Evolutionary conservation across 805 yeast species (phyloP).

Genomic region (Priceomyces fermenticarens): DNA sequence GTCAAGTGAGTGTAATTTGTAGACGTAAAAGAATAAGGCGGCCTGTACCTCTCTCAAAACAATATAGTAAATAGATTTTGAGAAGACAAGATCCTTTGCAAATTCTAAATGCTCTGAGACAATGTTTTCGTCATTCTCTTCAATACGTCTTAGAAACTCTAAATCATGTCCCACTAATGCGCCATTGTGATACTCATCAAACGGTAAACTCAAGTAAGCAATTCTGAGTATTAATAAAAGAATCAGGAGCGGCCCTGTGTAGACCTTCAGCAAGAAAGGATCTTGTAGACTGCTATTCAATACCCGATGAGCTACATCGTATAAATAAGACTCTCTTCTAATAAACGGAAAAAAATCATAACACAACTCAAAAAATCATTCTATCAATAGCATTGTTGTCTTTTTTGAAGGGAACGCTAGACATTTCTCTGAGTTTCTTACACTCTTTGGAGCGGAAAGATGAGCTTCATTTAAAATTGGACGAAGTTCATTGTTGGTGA

Average conservation of each 20-base stretch:
- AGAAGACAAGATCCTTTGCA: conserved; percentile 1
- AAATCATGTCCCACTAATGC: too few species aligned
- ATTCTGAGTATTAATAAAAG: conserved; percentile 39
- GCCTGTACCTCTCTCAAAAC: conserved; percentile 6
- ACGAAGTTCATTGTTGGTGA: too few species aligned
- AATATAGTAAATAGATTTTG: background rate
- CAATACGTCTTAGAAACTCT: too few species aligned
- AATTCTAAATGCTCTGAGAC: background rate
- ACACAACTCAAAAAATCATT: conserved; percentile 44
- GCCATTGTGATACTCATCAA: background rate
- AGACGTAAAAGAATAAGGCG: conserved; percentile 2
- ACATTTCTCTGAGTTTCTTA: background rate
- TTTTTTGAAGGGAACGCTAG: conserved; percentile 33
- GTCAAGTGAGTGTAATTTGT: conserved; percentile 8
- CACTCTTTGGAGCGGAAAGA: background rate
- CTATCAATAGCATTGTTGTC: conserved; percentile 38
- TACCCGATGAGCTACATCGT: conserved; percentile 30
- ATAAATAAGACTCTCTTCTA: conserved; percentile 43
- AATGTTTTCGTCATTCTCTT: background rate
- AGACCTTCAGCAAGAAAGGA: background rate
- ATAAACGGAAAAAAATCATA: conserved; percentile 47
- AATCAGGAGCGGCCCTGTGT: conserved; percentile 15
- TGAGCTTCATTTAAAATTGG: too few species aligned
- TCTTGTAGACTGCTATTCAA: background rate
- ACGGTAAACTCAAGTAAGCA: conserved; percentile 37